Evolutionary conservation across 2,329 filamentous ascomycete genomes (phyloP), one percentile per base, ranked within the genome.

Genomic region (Rhynchosporium secalis): DNA sequence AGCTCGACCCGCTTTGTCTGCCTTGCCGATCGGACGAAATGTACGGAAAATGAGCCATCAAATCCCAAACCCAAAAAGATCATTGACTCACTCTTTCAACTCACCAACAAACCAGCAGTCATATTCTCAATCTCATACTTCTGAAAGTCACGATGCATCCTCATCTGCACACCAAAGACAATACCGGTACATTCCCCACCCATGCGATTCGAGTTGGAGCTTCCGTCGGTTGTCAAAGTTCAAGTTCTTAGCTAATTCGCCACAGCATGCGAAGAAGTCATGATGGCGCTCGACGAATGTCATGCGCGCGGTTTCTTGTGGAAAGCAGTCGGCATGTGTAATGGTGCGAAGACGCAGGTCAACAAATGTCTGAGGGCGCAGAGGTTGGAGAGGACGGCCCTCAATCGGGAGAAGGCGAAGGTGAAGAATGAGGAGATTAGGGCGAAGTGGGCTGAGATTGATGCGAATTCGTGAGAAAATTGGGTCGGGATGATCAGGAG

Each of bases 201-300:
- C 26, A 46, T 10, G n/a, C 43, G 20, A 4, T 13, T 3, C 31
- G 40, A 15, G 15, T 51, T 36, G 36, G 45, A 41, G 5, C 26
- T 8, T n/a, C 28, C 49, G 33, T 9, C 28, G 20, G 33, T 36
- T 6, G 29, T 48, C 3, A 64, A 58, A 1, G 52, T 41, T 58
- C 38, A 49, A 29, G 47, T 61, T 70, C 66, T 40, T 13, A 47
- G 61, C 70, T 66, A 68, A 10, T 57, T 56, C 58, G 66, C 65
- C 49, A 62, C 72, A 99, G 95, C 89, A 73, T 99, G 95, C 83
- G 91, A 94, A 77, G 92, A 96, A 70, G 86, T 99, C 75, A 96
- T 98, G 86, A 88, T 82, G 56, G 90, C 91, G 54, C 91, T 99
- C 69, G 95, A 98, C 73, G 92, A 97, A 80, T 99, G 95, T 79